These are phyloP conservation scores for Clitoria ternatea DNA, from an alignment of 306 rosid genomes.

Conservation along the genomic window DNA sequence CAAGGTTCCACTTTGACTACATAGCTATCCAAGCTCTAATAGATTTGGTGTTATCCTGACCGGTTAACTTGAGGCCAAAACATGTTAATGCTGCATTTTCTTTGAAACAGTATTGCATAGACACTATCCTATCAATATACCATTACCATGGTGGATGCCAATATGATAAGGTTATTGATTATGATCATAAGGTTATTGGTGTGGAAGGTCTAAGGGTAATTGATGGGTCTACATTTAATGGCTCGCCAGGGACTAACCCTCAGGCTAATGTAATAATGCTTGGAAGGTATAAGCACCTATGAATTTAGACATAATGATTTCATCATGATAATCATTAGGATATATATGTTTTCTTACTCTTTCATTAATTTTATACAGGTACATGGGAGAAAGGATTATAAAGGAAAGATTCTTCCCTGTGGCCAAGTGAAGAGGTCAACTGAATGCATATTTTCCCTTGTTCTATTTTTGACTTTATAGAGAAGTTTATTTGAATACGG, in stretches of 20 bases:
- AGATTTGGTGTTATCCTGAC: slow-evolving; percentile 38
- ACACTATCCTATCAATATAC: slow-evolving; percentile 73
- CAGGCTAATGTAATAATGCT: slow-evolving; percentile 87
- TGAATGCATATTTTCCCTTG: neutral
- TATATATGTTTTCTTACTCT: neutral
- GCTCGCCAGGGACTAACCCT: slow-evolving; percentile 71
- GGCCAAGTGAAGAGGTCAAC: slow-evolving; percentile 14
- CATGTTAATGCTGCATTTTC: slow-evolving; percentile 45
- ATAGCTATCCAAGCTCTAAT: slow-evolving; percentile 34
- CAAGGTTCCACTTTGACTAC: slow-evolving; percentile 39
- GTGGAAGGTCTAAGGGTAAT: slow-evolving; percentile 61
- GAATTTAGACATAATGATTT: neutral
- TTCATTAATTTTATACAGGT: slow-evolving; percentile 32
- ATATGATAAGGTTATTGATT: slow-evolving; percentile 58
- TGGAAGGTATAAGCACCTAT: slow-evolving; percentile 48
- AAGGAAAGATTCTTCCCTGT: slow-evolving; percentile 11
- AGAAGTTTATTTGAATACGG: too few relatives aligned
- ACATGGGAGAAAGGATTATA: slow-evolving; percentile 61
- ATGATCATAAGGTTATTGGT: slow-evolving; percentile 53
- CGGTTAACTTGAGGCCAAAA: slow-evolving; percentile 53
- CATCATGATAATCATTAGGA: neutral
- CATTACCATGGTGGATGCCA: slow-evolving; percentile 89
- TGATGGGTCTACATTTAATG: slow-evolving; percentile 71
- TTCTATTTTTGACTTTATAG: neutral
- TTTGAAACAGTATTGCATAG: slow-evolving; percentile 63